These are phyloP conservation scores for Elsinoe australis DNA, from an alignment of 2,329 filamentous ascomycete species.

Conservation along the genomic window DNA sequence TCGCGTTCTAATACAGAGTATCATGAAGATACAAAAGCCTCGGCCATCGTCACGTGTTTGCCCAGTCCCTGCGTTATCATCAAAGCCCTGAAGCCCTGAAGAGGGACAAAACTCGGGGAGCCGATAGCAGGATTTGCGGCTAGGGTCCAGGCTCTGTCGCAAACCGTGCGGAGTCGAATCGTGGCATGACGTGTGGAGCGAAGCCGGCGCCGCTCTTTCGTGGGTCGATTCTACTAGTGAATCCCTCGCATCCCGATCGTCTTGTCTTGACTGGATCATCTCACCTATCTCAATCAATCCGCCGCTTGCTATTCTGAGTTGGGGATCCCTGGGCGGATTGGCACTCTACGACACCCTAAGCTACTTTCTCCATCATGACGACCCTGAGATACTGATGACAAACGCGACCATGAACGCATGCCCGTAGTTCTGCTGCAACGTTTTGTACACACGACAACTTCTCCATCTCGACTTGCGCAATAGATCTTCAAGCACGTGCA, in stretches of 20 bases:
- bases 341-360: conserved; percentile 9
- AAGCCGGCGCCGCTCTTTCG: not conserved
- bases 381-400: conserved; percentile 8
- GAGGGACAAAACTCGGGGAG: too few relatives aligned
- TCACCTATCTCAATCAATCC: conserved; percentile 7
- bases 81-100: conserved; percentile 1
- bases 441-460: not conserved
- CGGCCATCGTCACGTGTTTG: too few relatives aligned
- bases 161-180: conserved; percentile 4
- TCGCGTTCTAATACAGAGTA: too few relatives aligned
- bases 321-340: not conserved
- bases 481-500: conserved; percentile 12
- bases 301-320: not conserved
- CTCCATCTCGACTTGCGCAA: not conserved
- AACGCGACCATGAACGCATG: conserved; percentile 6
- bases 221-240: conserved; percentile 7
- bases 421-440: not conserved
- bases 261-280: conserved; percentile 10
- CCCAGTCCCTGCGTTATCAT: not conserved
- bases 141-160: conserved; percentile 13
- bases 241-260: conserved; percentile 13
- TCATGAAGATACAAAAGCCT: too few relatives aligned
- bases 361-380: conserved; percentile 8
- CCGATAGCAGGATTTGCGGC: too few relatives aligned
- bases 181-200: not conserved